phyloP scores from a whole-genome alignment of 305 asterid genomes.

The Fraxinus latifolia region DNA sequence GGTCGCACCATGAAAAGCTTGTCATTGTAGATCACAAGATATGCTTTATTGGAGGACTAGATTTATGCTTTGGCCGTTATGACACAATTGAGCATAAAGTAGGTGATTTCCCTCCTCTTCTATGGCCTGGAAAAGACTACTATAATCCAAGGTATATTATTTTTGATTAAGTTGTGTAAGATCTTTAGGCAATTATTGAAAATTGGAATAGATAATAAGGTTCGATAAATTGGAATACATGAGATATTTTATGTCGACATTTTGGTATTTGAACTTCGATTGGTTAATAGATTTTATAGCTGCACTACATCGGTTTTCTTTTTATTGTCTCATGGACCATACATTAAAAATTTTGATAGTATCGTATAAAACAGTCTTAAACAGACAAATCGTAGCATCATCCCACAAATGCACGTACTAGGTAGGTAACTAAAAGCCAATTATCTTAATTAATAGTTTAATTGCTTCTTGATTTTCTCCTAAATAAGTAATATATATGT shows the following conservation, averaged over 20 bases:
- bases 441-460: neutral
- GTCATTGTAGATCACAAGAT: slow-evolving; percentile 80
- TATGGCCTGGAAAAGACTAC: slow-evolving; percentile 97
- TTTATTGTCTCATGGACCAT: neutral
- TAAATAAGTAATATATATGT: neutral
- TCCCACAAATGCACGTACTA: neutral
- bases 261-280: neutral
- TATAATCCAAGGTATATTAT: slow-evolving; percentile 77
- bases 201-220: slow-evolving; percentile 1
- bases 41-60: slow-evolving; percentile 87
- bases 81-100: slow-evolving; percentile 79
- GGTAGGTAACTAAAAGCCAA: neutral
- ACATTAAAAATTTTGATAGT: neutral
- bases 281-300: neutral
- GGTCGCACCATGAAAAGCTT: slow-evolving; percentile 96
- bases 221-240: neutral
- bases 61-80: slow-evolving; percentile 91
- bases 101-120: slow-evolving; percentile 60
- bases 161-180: neutral
- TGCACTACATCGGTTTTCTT: neutral
- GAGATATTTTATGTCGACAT: neutral
- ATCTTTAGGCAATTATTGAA: neutral
- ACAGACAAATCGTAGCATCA: neutral
- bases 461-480: neutral
- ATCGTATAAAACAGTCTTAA: neutral